Percentiles rank a stretch among this genome's conserved stretches.
Conservation (phyloP, 116 monocot species). For the Zostera marina region DNA sequence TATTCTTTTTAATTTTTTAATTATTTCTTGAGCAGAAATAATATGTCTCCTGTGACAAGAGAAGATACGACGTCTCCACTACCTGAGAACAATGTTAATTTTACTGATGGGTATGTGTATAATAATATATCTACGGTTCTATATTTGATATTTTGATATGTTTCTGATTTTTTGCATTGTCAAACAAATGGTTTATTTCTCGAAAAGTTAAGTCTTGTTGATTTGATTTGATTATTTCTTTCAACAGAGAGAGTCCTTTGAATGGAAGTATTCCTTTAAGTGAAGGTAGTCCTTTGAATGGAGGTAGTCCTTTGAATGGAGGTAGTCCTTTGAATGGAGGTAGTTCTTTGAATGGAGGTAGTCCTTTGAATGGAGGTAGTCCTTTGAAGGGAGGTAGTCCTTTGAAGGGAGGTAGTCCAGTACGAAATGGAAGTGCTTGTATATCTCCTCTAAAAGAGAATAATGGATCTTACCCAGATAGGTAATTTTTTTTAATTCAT, state of each 20-base stretch:
- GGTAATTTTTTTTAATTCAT: background rate
- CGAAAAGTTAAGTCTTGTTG: background rate
- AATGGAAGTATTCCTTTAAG: background rate
- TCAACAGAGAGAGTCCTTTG: conserved; percentile 1
- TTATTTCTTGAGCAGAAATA: conserved; percentile 1
- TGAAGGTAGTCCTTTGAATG: conserved; percentile 2
- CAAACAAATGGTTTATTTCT: background rate
- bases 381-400: background rate
- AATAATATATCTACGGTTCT: background rate
- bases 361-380: background rate
- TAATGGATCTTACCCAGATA: background rate
- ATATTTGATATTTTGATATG: background rate
- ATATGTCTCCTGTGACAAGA: background rate
- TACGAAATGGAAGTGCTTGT: background rate
- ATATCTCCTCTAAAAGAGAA: conserved; percentile 3
- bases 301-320: no score
- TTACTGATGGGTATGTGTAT: conserved; percentile 3
- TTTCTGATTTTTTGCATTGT: background rate
- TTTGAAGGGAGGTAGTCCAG: no score
- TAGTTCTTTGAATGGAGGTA: background rate
- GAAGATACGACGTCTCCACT: conserved; percentile 6
- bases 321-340: no score
- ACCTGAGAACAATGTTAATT: background rate
- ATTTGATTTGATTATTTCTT: background rate
- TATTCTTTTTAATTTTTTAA: background rate